Percentiles rank a stretch among this genome's conserved stretches.
phyloP scores from a whole-genome alignment of 2,329 filamentous ascomycete species.

The Intubia oerlemansii region DNA sequence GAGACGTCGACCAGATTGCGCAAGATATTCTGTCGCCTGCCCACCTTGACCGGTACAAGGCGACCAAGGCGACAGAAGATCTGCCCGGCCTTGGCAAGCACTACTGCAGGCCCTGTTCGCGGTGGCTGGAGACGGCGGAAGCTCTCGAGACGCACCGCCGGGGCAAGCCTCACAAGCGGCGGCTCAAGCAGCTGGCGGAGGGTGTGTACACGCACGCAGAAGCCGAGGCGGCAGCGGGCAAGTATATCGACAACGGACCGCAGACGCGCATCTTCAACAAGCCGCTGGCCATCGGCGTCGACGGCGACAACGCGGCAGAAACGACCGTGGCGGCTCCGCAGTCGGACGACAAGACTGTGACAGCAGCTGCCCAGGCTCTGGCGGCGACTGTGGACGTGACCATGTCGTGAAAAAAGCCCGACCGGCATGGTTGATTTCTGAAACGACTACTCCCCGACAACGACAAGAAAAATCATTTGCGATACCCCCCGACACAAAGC shows the following conservation, averaged over 20 bases:
- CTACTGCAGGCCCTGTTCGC: constrained; percentile 86
- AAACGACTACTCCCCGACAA: too few species aligned
- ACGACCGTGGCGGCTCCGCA: constrained; percentile 1
- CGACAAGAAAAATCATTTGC: too few species aligned
- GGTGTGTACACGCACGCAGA: constrained; percentile 73
- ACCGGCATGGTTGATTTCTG: too few species aligned
- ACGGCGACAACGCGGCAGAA: constrained; percentile 1
- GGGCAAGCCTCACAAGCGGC: constrained; percentile 86
- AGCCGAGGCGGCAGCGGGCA: constrained; percentile 58
- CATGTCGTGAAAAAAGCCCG: constrained; percentile 3
- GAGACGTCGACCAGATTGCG: constrained; percentile 84
- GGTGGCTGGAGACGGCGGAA: constrained; percentile 78
- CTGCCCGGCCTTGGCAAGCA: constrained; percentile 66
- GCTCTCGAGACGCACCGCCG: constrained; percentile 57
- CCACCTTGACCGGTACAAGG: constrained; percentile 62
- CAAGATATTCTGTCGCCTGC: constrained; percentile 58
- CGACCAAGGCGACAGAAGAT: constrained; percentile 63
- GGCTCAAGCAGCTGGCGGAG: constrained; percentile 69
- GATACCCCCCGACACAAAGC: too few species aligned
- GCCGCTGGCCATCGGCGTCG: constrained; percentile 2
- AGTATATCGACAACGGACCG: constrained; percentile 6
- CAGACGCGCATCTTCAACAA: constrained; percentile 4
- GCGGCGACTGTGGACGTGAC: constrained; percentile 1
- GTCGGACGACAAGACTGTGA: too few species aligned
- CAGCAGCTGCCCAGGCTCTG: too few species aligned